Evolutionary conservation across 169 alveolate genomes (phyloP), one percentile per base, ranked within the genome.

Genomic region (Cryptosporidium bovis): DNA sequence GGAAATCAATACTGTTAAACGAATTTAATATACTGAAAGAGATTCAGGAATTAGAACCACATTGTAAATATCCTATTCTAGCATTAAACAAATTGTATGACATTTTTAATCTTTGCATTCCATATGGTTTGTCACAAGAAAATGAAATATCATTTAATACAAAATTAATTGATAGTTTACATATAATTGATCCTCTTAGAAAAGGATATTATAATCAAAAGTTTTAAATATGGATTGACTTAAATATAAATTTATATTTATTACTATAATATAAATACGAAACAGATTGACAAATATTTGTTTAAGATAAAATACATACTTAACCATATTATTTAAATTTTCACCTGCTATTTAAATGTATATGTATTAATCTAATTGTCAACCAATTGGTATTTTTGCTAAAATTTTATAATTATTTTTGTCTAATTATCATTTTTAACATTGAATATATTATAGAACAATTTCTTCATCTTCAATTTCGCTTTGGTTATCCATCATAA

Each of bases 1-100:
- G 31, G 65, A 8, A 27, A 12, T 62, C 40, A 5, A 60, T 44
- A 24, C 20, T 77, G 2, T 27, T 18, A 16, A 44, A 20, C 7
- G 87, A 77, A 31, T 60, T 56, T 60, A 62, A 77, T 29, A 3
- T 77, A 24, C 3, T 77, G 16, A 77, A 20, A n/a, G 51, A 18
- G 33, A 60, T 77, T 12, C 51, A 40, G 20, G 66, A 77, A 44
- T 46, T 77, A 12, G 87, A 77, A 50, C 69, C 69, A 20, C 15
- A 56, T 20, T 77, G 87, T 40, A 77, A 77, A 62, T 77, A 77
- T 46, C 87, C 87, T 20, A 77, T 77, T 24, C 18, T 77, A 18
- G 62, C 87, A 40, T 33, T 56, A 29, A 77, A 77, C 6, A 15
- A 36, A 13, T 36, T 77, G 31, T 36, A 62, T 44, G 69, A 60